phyloP scores from a whole-genome alignment of 306 rosid genomes.

The Dryas alaskensis region DNA sequence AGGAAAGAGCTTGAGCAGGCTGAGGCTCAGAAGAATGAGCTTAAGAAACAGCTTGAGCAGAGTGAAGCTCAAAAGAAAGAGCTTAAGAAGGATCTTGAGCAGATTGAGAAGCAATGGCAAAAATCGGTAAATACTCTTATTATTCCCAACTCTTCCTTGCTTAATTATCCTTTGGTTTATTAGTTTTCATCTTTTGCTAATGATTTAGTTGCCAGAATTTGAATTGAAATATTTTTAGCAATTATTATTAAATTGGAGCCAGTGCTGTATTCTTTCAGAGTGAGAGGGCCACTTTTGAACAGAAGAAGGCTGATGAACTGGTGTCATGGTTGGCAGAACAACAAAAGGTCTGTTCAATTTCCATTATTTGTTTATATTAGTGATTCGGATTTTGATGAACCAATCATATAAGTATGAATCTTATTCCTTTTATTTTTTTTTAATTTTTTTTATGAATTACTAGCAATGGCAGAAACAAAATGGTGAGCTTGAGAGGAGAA shows the following conservation, averaged over 20 bases:
- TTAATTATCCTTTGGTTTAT: too few species aligned
- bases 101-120: background rate
- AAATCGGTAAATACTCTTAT: too few species aligned
- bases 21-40: background rate
- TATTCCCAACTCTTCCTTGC: background rate
- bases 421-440: too few species aligned
- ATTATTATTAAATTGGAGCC: too few species aligned
- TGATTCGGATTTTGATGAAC: too few species aligned
- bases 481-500: slow-evolving; percentile 41
- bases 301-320: slow-evolving; percentile 53
- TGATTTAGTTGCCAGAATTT: background rate
- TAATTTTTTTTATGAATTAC: slow-evolving; percentile 9
- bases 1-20: background rate
- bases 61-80: background rate
- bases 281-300: slow-evolving; percentile 63
- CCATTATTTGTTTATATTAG: background rate
- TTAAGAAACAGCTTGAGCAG: background rate
- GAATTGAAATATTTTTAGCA: too few species aligned
- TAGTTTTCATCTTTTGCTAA: background rate
- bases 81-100: background rate
- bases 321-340: slow-evolving; percentile 52
- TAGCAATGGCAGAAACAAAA: slow-evolving; percentile 52
- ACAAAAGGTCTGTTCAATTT: slow-evolving; percentile 39
- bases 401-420: too few species aligned
- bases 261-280: slow-evolving; percentile 28